A percentile compares a stretch with the other conserved stretches of the same genome.
phyloP scores from a whole-genome alignment of 1,139 yeast species.

The Arxiozyma bovina region DNA sequence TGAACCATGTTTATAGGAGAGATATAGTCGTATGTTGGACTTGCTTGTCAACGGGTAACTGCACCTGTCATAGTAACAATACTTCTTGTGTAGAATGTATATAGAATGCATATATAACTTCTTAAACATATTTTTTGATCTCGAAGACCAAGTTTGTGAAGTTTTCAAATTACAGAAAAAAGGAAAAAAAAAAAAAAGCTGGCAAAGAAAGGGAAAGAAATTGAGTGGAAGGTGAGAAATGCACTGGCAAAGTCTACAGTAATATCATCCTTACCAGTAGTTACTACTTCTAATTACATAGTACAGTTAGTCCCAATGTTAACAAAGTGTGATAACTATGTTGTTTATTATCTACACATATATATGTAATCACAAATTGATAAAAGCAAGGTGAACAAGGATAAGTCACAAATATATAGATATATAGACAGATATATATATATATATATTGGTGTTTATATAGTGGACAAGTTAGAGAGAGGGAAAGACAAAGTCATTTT shows the following conservation, averaged over 20 bases:
- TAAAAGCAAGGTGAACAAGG: too few relatives aligned
- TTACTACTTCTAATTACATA: too few relatives aligned
- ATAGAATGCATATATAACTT: too few relatives aligned
- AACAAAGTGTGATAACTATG: too few relatives aligned
- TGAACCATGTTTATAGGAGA: slow-evolving; percentile 30
- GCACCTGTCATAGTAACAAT: too few relatives aligned
- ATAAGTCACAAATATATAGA: too few relatives aligned
- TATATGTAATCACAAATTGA: too few relatives aligned
- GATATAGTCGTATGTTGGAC: not conserved
- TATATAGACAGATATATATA: too few relatives aligned
- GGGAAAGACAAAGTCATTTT: not conserved
- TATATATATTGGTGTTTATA: too few relatives aligned
- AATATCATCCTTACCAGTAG: not conserved
- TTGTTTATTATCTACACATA: too few relatives aligned
- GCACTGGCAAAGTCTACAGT: not conserved
- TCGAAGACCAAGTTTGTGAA: not conserved
- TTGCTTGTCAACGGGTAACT: not conserved
- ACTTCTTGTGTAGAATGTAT: too few relatives aligned
- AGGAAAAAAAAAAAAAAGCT: not conserved
- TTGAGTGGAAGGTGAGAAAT: not conserved
- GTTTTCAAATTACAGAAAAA: not conserved
- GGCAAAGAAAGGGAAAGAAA: not conserved
- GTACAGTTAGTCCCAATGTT: too few relatives aligned
- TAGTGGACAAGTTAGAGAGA: not conserved
- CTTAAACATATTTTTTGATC: not conserved